Evolutionary conservation across 805 yeast species (phyloP).

Genomic region (Yarrowia osloensis): DNA sequence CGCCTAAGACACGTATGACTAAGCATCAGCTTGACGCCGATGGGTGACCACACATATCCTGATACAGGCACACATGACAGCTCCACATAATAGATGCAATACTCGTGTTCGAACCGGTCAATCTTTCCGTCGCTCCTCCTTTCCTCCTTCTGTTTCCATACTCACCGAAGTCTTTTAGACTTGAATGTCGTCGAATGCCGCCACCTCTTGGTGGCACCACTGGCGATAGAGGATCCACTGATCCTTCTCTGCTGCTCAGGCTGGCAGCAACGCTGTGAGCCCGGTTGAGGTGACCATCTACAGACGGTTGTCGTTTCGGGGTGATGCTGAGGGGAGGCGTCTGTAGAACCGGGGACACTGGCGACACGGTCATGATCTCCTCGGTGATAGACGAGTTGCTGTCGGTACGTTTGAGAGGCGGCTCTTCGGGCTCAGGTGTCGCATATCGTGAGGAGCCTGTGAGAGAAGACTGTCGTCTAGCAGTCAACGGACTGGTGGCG

Average conservation of each 20-base stretch:
- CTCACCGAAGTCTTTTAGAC: constrained; percentile 24
- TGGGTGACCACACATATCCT: background rate
- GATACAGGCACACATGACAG: background rate
- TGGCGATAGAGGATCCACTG: background rate
- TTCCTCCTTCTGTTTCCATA: background rate
- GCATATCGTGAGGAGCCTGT: background rate
- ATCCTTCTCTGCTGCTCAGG: background rate
- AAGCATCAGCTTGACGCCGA: background rate
- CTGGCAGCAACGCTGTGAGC: background rate
- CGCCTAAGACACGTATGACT: background rate
- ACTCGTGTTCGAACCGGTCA: background rate
- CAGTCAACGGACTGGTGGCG: background rate
- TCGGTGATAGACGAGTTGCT: constrained; percentile 24
- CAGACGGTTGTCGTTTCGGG: background rate
- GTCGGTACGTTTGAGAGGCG: background rate
- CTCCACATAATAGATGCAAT: background rate
- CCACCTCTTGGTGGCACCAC: constrained; percentile 1
- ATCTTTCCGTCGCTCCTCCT: background rate
- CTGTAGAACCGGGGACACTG: background rate
- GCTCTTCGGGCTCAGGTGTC: constrained; percentile 15
- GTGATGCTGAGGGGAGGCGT: constrained; percentile 22
- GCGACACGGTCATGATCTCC: constrained; percentile 5
- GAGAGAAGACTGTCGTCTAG: background rate
- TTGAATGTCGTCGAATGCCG: constrained; percentile 15
- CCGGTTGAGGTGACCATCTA: background rate